Percentiles rank a stretch among this genome's conserved stretches.
These are phyloP conservation scores for Ochromonas danica DNA, from an alignment of 108 stramenopile genomes.

Conservation along the genomic window DNA sequence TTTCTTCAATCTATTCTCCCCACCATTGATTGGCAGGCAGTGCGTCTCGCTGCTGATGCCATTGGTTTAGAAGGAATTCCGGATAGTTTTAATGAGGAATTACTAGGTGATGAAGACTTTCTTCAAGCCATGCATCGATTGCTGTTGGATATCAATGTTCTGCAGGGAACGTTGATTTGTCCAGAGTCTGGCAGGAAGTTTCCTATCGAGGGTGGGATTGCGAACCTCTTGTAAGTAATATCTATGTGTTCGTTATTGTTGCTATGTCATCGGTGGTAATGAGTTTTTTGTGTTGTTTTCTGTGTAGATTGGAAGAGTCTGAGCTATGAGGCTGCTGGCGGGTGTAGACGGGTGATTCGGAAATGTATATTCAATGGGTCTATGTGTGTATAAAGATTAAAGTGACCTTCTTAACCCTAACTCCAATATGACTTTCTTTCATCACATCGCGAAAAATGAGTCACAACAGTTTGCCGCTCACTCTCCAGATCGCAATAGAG, in stretches of 20 bases:
- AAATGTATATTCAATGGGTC: too few species aligned
- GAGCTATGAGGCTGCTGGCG: neutral
- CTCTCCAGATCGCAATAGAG: too few species aligned
- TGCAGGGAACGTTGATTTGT: conserved; percentile 24
- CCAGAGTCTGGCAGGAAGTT: conserved; percentile 30
- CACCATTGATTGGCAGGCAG: conserved; percentile 9
- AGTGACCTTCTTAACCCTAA: too few species aligned
- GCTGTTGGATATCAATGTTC: conserved; percentile 11
- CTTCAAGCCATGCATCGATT: conserved; percentile 26
- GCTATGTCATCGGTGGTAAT: neutral
- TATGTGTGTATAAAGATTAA: too few species aligned
- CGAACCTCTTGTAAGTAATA: conserved; percentile 19
- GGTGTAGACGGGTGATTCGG: neutral
- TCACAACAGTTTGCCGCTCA: too few species aligned
- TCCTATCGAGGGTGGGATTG: conserved; percentile 25
- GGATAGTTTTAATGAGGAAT: neutral
- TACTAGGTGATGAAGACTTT: neutral
- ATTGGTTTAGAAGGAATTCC: conserved; percentile 31
- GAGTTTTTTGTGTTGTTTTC: neutral
- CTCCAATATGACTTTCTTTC: too few species aligned
- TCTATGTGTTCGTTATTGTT: neutral
- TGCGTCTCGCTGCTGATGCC: conserved; percentile 13
- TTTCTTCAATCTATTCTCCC: conserved; percentile 24
- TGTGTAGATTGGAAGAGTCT: neutral
- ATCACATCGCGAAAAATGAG: too few species aligned